These are phyloP conservation scores for Urochloa ruziziensis DNA, from an alignment of 176 grass and related monocot genomes.

Conservation along the genomic window DNA sequence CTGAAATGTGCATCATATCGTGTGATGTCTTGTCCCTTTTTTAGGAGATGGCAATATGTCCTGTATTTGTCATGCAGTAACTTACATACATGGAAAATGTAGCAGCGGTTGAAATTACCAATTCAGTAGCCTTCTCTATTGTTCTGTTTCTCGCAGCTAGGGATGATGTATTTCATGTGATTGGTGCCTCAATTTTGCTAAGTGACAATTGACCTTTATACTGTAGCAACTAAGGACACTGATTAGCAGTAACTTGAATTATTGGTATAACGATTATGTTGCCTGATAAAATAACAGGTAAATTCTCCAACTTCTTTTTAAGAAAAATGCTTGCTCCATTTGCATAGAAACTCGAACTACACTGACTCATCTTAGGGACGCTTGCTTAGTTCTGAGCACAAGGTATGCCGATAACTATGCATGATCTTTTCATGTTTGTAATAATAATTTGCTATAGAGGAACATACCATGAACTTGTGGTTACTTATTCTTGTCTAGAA, in stretches of 20 bases:
- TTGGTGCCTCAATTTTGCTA: slow-evolving; percentile 8
- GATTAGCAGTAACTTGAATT: neutral
- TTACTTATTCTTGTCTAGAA: slow-evolving; percentile 3
- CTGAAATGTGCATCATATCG: slow-evolving; percentile 25
- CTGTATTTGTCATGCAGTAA: slow-evolving; percentile 22
- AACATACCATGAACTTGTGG: slow-evolving; percentile 14
- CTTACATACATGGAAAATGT: slow-evolving; percentile 16
- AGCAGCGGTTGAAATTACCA: neutral
- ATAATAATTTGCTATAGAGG: slow-evolving; percentile 10
- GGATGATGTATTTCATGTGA: slow-evolving; percentile 16
- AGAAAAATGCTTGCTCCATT: neutral
- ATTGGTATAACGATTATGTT: neutral
- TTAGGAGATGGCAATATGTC: slow-evolving; percentile 30
- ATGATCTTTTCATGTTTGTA: slow-evolving; percentile 21
- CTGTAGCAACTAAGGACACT: neutral
- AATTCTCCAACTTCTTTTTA: neutral
- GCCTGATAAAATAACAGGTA: neutral
- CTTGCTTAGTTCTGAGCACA: neutral
- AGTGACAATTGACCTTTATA: too few species aligned
- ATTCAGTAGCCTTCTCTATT: neutral
- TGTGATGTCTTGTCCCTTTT: slow-evolving; percentile 19
- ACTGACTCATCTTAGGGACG: neutral
- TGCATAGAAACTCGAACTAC: slow-evolving; percentile 12
- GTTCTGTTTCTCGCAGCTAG: neutral
- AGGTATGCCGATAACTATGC: slow-evolving; percentile 23